These are phyloP conservation scores for Tricladium varicosporioides DNA, from an alignment of 2,329 filamentous ascomycete genomes.

Conservation along the genomic window DNA sequence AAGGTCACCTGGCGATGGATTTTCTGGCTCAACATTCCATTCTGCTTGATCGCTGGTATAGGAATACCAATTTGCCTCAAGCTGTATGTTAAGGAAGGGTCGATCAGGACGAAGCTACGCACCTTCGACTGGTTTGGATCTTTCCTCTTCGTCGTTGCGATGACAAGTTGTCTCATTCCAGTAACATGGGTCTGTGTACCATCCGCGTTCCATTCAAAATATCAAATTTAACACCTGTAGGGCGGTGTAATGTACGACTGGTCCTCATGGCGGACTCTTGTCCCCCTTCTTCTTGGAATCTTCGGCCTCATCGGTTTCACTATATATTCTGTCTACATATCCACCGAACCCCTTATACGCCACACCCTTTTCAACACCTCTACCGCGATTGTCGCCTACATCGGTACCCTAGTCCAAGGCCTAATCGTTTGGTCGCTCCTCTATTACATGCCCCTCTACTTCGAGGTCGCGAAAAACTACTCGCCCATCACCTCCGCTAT, in stretches of 20 bases:
- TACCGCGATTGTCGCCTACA: slow-evolving; percentile 40
- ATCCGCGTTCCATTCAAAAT: not conserved
- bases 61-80: slow-evolving; percentile 26
- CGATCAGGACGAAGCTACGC: slow-evolving; percentile 19
- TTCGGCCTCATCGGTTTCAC: slow-evolving; percentile 49
- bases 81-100: slow-evolving; percentile 22
- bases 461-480: not conserved
- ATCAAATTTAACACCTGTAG: slow-evolving; percentile 7
- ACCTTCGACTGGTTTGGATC: slow-evolving; percentile 61
- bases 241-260: slow-evolving; percentile 63
- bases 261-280: slow-evolving; percentile 57
- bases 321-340: slow-evolving; percentile 44
- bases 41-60: slow-evolving; percentile 23
- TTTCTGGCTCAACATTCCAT: slow-evolving; percentile 29
- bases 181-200: slow-evolving; percentile 50
- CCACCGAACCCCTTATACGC: slow-evolving; percentile 35
- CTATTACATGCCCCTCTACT: not conserved
- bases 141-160: slow-evolving; percentile 56
- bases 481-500: not conserved
- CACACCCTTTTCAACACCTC: slow-evolving; percentile 41
- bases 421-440: not conserved
- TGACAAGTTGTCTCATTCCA: slow-evolving; percentile 57
- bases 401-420: not conserved
- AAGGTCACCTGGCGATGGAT: slow-evolving; percentile 31
- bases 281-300: slow-evolving; percentile 56